These are phyloP conservation scores for Pythium angustatum DNA, from an alignment of 352 stramenopile species.

Conservation along the genomic window DNA sequence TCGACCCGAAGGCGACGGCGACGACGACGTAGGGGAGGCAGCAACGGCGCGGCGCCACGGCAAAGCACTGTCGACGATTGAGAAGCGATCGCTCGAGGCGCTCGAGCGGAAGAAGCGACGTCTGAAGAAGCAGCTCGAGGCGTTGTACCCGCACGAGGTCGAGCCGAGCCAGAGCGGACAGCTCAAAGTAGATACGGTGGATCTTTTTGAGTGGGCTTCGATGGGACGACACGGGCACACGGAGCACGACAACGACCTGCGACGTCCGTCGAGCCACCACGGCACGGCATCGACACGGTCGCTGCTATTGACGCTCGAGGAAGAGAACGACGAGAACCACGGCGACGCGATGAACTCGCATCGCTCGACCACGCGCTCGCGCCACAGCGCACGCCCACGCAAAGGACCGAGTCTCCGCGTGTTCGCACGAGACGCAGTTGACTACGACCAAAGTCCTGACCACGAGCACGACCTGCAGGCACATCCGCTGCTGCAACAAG, in stretches of 20 bases:
- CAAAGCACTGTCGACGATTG: conserved; percentile 42
- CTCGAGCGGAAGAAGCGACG: conserved; percentile 63
- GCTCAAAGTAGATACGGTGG: conserved; percentile 51
- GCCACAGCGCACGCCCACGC: neutral
- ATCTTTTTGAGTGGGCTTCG: conserved; percentile 77
- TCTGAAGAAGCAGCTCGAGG: conserved; percentile 67
- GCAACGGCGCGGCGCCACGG: neutral
- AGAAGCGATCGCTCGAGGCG: conserved; percentile 53
- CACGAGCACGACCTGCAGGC: neutral
- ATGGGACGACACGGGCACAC: too few relatives aligned
- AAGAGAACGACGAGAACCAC: conserved; percentile 24
- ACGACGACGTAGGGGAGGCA: neutral
- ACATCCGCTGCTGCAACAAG: neutral
- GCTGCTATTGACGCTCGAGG: conserved; percentile 21
- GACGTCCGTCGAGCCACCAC: conserved; percentile 1
- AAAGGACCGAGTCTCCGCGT: conserved; percentile 20
- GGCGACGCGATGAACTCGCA: conserved; percentile 17
- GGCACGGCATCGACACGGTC: conserved; percentile 13
- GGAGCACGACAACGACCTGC: conserved; percentile 10
- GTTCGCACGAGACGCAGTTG: conserved; percentile 1
- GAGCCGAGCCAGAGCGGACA: conserved; percentile 48
- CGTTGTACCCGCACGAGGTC: conserved; percentile 66
- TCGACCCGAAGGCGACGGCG: conserved; percentile 15
- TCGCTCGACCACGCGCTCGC: conserved; percentile 15
- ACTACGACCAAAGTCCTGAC: too few relatives aligned